Evolutionary conservation across 1,284 basidiomycete genomes (phyloP).

Genomic region (Mycena sp.): DNA sequence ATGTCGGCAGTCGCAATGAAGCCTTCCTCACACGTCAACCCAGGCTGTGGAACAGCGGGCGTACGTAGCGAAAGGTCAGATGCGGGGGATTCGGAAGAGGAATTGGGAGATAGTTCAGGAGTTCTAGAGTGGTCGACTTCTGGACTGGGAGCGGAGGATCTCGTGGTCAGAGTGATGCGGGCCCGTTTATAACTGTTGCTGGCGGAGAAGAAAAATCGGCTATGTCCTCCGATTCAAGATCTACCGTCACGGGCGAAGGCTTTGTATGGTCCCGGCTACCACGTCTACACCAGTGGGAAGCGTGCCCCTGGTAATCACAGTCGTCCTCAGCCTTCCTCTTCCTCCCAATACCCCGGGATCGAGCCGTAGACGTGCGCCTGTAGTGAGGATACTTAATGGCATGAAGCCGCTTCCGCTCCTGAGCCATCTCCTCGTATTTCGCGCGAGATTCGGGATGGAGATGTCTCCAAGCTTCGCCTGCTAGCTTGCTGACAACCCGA

Average conservation of each 20-base stretch:
- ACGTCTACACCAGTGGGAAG: constrained; percentile 9
- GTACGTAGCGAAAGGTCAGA: constrained; percentile 14
- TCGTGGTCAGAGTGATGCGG: constrained; percentile 37
- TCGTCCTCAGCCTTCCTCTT: constrained; percentile 57
- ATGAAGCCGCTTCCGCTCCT: constrained; percentile 67
- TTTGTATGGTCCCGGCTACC: not conserved
- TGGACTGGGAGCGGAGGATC: constrained; percentile 28
- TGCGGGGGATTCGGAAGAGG: constrained; percentile 16
- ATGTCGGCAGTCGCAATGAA: constrained; percentile 53
- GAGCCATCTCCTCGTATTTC: constrained; percentile 61
- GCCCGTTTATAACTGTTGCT: not conserved
- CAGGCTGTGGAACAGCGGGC: not conserved
- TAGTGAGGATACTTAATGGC: constrained; percentile 64
- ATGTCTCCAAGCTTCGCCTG: constrained; percentile 61
- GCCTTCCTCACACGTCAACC: constrained; percentile 17
- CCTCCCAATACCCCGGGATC: constrained; percentile 63
- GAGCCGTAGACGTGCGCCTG: constrained; percentile 60
- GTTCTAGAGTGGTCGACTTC: not conserved
- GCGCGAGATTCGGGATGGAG: constrained; percentile 52
- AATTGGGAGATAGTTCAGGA: constrained; percentile 23
- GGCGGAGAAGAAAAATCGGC: not conserved
- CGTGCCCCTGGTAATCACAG: constrained; percentile 59
- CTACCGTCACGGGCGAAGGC: not conserved
- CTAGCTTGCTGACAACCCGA: constrained; percentile 64
- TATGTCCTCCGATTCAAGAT: constrained; percentile 28